Evolutionary conservation across 306 rosid species (phyloP).

Genomic region (Neltuma alba): DNA sequence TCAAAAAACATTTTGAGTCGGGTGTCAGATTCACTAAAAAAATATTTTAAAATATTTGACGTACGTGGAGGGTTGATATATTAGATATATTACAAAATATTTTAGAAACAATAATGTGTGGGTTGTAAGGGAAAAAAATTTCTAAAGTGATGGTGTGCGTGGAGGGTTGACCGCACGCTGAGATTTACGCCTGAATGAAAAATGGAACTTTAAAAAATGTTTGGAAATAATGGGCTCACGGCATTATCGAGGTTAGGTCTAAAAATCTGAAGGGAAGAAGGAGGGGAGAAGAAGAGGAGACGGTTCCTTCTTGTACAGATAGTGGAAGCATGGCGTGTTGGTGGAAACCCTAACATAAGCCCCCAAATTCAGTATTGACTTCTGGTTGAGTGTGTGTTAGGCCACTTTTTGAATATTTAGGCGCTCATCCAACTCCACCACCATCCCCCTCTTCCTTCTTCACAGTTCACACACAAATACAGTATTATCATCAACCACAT

Average conservation of each 20-base stretch:
- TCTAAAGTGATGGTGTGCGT: not conserved
- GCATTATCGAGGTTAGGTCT: not conserved
- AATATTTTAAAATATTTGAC: too few relatives aligned
- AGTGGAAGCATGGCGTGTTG: constrained; percentile 29
- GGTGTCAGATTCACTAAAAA: too few relatives aligned
- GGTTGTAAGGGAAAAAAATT: not conserved
- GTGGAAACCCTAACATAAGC: constrained; percentile 40
- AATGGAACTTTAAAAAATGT: not conserved
- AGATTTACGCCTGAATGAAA: not conserved
- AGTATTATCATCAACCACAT: not conserved
- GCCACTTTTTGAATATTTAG: constrained; percentile 41
- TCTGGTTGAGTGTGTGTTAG: constrained; percentile 51
- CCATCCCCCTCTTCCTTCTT: not conserved
- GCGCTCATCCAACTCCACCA: not conserved
- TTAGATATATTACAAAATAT: too few relatives aligned
- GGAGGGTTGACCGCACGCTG: not conserved
- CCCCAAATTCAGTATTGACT: constrained; percentile 30
- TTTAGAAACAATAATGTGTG: not conserved
- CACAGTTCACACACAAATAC: too few relatives aligned
- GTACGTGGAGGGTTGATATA: too few relatives aligned
- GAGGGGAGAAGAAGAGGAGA: not conserved
- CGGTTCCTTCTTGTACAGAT: constrained; percentile 1
- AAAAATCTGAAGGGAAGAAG: not conserved
- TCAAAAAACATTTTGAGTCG: too few relatives aligned
- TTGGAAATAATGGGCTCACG: not conserved